Evolutionary conservation across 2,329 filamentous ascomycete genomes (phyloP), one percentile per base, ranked within the genome.

Genomic region (Alternaria conjuncta): DNA sequence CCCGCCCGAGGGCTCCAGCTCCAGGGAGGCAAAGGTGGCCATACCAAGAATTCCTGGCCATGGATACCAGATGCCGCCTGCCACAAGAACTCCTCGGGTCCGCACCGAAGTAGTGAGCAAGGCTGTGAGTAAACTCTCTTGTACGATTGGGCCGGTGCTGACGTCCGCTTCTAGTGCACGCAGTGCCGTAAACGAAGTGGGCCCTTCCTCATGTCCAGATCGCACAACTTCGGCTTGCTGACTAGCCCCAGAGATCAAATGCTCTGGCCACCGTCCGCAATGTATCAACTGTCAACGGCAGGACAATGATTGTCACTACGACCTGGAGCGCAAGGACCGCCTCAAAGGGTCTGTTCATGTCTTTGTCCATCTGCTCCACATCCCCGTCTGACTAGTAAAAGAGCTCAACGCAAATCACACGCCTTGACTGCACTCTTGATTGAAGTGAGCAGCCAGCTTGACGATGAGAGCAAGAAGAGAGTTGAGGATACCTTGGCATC

Each of bases 251-350:
- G 79, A 71, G 70, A 65, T 78, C 47, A 79, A 76, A 56, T 81
- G 78, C 57, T 77, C 73, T 58, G 79, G 79, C 5, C 60, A 73
- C 28, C 66, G 67, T 20, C 79, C 78, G 5, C 51, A 60, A 4
- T 81, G 79, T 59, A 64, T 65, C 13, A 73, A 76, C n/a, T 81
- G 79, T 60, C 60, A 67, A 25, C 71, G 70, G 23, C 66, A 68
- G 30, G 61, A 66, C 20, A 28, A 73, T 11, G 49, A 57, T 2
- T 81, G 79, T 61, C 61, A 69, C 13, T 81, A 81, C 68, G 67
- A 70, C 20, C 71, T 73, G 51, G 70, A 72, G 7, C 75, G 78
- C 49, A 71, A 72, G 55, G 78, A 81, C 51, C 71, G 70, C n/a
- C 61, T 75, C 32, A 78, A 72, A 61, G 68, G 68, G 74, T 80